These are phyloP conservation scores for Blastomyces silverae DNA, from an alignment of 2,329 filamentous ascomycete genomes.

Conservation along the genomic window DNA sequence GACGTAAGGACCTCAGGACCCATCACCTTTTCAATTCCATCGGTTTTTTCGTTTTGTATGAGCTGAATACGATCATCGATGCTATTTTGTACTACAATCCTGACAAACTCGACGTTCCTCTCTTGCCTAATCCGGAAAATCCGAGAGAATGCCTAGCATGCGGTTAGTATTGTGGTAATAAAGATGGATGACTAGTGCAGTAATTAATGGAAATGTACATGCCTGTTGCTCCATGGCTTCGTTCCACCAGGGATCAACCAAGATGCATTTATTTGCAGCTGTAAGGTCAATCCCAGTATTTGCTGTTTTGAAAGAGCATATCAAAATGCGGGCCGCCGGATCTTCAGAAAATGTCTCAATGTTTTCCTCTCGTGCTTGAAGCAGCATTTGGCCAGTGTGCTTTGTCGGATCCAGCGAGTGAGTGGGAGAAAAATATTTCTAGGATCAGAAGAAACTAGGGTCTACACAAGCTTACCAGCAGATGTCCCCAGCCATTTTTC, in stretches of 20 bases:
- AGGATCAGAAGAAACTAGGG: neutral
- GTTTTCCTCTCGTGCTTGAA: conserved; percentile 40
- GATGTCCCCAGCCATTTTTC: conserved; percentile 44
- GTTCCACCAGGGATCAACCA: conserved; percentile 59
- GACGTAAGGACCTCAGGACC: conserved; percentile 22
- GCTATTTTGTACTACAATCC: conserved; percentile 50
- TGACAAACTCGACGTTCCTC: conserved; percentile 53
- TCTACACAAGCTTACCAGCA: conserved; percentile 31
- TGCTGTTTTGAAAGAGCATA: conserved; percentile 53
- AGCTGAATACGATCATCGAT: conserved; percentile 53
- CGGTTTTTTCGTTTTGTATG: conserved; percentile 52
- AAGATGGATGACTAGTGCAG: neutral
- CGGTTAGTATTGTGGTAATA: neutral
- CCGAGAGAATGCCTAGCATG: conserved; percentile 46
- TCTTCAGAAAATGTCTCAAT: conserved; percentile 45
- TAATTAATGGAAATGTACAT: conserved; percentile 12
- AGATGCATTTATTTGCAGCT: conserved; percentile 53
- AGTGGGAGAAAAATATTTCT: neutral
- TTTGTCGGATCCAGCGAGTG: conserved; percentile 14
- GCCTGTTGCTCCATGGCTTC: conserved; percentile 54
- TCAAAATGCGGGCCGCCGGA: conserved; percentile 41
- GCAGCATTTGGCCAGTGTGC: conserved; percentile 47
- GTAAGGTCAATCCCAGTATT: conserved; percentile 55
- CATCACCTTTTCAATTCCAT: conserved; percentile 25
- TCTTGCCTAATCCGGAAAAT: conserved; percentile 60